These are phyloP conservation scores for Scutellaria barbata DNA, from an alignment of 257 asterid species.

Conservation along the genomic window DNA sequence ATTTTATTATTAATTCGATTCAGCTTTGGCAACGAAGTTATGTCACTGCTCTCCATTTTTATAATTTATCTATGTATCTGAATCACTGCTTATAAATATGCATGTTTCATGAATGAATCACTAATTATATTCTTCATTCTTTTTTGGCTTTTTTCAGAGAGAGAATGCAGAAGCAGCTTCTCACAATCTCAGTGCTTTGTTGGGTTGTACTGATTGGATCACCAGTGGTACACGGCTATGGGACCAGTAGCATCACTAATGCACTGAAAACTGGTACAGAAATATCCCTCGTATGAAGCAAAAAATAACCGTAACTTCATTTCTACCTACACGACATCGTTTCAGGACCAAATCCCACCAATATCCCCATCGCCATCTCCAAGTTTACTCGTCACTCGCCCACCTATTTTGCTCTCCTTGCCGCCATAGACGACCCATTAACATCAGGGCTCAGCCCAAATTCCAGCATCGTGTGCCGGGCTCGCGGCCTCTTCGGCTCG, in stretches of 20 bases:
- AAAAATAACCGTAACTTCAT: constrained; percentile 45
- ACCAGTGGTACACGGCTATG: neutral
- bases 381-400: constrained; percentile 37
- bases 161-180: constrained; percentile 24
- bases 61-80: too few species aligned
- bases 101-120: too few species aligned
- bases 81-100: too few species aligned
- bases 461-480: too few species aligned
- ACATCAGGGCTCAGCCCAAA: too few species aligned
- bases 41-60: too few species aligned
- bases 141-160: too few species aligned
- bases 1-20: too few species aligned
- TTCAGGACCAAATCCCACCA: constrained; percentile 41
- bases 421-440: too few species aligned
- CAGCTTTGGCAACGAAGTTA: too few species aligned
- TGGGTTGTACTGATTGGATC: constrained; percentile 1
- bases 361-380: constrained; percentile 34
- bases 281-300: constrained; percentile 39
- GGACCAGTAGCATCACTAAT: neutral
- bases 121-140: too few species aligned
- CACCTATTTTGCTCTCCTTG: constrained; percentile 12
- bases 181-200: constrained; percentile 16
- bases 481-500: too few species aligned
- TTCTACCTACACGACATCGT: constrained; percentile 47
- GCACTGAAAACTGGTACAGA: constrained; percentile 42